These are phyloP conservation scores for Starmerella riodocensis DNA, from an alignment of 805 yeast genomes.

Conservation along the genomic window DNA sequence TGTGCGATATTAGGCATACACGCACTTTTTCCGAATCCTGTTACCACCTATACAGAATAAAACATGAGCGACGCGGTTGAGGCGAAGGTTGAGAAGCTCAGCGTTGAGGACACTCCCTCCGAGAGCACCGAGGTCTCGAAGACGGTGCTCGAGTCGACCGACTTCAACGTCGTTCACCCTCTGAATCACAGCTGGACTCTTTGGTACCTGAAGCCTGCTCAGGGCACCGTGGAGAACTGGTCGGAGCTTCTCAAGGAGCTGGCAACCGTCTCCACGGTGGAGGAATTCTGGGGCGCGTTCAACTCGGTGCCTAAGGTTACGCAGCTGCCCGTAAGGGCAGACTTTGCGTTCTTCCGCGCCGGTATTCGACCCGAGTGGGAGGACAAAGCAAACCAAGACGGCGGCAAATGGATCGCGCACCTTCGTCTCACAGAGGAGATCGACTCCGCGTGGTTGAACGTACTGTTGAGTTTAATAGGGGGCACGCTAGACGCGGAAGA, in stretches of 20 bases:
- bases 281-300: slow-evolving; percentile 97
- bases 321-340: slow-evolving; percentile 82
- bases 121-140: slow-evolving; percentile 15
- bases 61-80: slow-evolving; percentile 7
- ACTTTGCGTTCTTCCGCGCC: slow-evolving; percentile 87
- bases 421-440: slow-evolving; percentile 41
- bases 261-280: slow-evolving; percentile 83
- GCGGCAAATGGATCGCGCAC: slow-evolving; percentile 88
- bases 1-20: neutral
- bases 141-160: slow-evolving; percentile 45
- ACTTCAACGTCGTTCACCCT: slow-evolving; percentile 71
- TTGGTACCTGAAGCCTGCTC: slow-evolving; percentile 94
- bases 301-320: slow-evolving; percentile 85
- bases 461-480: slow-evolving; percentile 75
- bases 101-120: slow-evolving; percentile 21
- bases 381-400: slow-evolving; percentile 70
- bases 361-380: slow-evolving; percentile 98
- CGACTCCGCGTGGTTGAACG: slow-evolving; percentile 74
- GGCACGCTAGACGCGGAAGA: slow-evolving; percentile 78
- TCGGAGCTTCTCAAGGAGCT: slow-evolving; percentile 84
- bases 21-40: no score
- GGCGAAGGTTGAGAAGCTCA: slow-evolving; percentile 20
- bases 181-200: slow-evolving; percentile 84
- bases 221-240: slow-evolving; percentile 69
- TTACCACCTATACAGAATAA: no score